Evolutionary conservation across 2,329 filamentous ascomycete species (phyloP), one percentile per base, ranked within the genome.

Genomic region (Stachybotrys echinatus): DNA sequence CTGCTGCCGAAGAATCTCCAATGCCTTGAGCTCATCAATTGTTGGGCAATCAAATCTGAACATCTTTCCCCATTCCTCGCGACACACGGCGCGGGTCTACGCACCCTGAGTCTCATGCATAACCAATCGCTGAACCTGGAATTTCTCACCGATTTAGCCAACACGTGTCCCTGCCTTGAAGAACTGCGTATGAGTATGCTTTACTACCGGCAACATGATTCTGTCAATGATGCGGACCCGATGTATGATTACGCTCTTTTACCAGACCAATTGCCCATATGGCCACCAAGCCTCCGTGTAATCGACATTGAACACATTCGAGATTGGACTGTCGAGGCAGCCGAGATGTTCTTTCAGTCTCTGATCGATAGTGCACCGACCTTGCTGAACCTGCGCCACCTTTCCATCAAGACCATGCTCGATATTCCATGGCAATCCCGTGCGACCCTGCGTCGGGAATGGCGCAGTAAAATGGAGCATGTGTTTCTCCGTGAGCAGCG

Each of bases 401-500:
- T 96, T 12, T 76, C 80, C 2, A 80, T 96, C 56, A 88, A 86
- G 59, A 85, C 87, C 1, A 92, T 90, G 66, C 74, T 96, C 45
- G 83, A 92, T 60, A 80, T 84, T 43, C 84, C 87, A 12, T 96
- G 91, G 89, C 85, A 90, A 53, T 83, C 90, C 61, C 83, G 92
- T 40, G 88, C 88, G 18, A 78, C 79, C n/a, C 85, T 96, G 60
- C 81, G 92, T 38, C 83, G 87, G 56, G 80, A 82, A 55, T 95
- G 91, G 89, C 84, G 84, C 46, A 74, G 79, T n/a, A 84, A 77
- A 54, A 72, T 96, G 47, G 79, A 83, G 49, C 75, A 73, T 12
- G 77, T 90, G 3, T 92, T 89, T 59, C 75, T 84, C 45, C 74
- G 81, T 17, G 69, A 65, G 2, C 67, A 65, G 17, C 55, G 67